Conservation (phyloP, 257 asterid species). For the Solanum appendiculatum region DNA sequence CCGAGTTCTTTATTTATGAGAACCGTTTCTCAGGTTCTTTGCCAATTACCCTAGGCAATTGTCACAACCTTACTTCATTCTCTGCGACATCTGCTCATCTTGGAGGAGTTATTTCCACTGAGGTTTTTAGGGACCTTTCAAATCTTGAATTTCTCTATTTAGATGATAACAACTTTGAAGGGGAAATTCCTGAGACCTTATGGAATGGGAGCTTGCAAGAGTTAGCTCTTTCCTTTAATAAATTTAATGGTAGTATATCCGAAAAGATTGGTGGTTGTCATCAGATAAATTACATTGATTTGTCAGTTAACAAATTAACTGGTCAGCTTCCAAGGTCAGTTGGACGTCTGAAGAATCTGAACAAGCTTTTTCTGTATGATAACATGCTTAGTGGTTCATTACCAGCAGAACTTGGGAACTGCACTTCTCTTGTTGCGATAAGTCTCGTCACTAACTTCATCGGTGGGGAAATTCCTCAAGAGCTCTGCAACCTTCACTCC, state of each 20-base stretch:
- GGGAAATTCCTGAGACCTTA: constrained; percentile 33
- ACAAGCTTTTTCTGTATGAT: neutral
- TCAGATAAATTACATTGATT: constrained; percentile 13
- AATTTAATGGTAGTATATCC: constrained; percentile 28
- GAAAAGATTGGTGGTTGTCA: constrained; percentile 14
- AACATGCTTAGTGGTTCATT: constrained; percentile 20
- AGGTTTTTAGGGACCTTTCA: constrained; percentile 17
- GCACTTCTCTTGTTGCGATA: constrained; percentile 17
- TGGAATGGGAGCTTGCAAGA: constrained; percentile 18
- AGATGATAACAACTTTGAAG: constrained; percentile 19
- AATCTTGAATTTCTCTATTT: constrained; percentile 12
- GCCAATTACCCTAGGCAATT: constrained; percentile 23
- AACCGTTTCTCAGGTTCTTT: constrained; percentile 25
- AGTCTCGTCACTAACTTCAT: constrained; percentile 14
- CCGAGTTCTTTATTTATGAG: constrained; percentile 9
- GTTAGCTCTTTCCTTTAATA: constrained; percentile 17
- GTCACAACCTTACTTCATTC: constrained; percentile 20
- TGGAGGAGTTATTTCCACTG: constrained; percentile 21
- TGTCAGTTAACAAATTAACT: constrained; percentile 24
- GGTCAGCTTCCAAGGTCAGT: constrained; percentile 34
- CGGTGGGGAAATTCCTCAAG: constrained; percentile 25
- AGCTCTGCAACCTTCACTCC: constrained; percentile 27
- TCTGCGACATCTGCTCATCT: constrained; percentile 16
- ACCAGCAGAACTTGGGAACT: constrained; percentile 29
- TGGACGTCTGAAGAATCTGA: constrained; percentile 18